Base-by-base conservation (phyloP, 2,329 filamentous ascomycete species). In the Penicillium sp. region DNA sequence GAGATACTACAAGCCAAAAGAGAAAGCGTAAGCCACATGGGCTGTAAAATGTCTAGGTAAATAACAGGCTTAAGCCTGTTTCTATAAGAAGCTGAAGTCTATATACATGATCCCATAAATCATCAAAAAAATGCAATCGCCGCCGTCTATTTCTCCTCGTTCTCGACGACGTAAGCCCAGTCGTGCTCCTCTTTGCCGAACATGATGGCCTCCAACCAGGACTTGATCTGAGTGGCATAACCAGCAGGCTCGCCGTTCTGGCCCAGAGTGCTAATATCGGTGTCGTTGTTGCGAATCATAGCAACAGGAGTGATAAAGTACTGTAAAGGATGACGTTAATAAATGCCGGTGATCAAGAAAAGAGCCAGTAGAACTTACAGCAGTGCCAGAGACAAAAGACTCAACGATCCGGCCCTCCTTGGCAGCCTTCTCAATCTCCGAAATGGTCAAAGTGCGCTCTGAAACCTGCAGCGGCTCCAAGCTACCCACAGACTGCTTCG, bases 341-440 rank as follows among this genome's bases (percentile, higher is more conserved):
- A 43, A 52, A 13, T 44, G 41, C 28, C 14, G 18, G 48, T n/a
- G 6, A 9, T 22, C n/a, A 38, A 22, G 10, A 30, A 36, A 28
- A 20, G n/a, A n/a, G n/a, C n/a, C 3, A 33, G 35, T 10, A 30
- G 44, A 20, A 81, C 85, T 78, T 78, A 88, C 86, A 50, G 92
- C 92, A 56, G 92, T 96, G 16, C 92, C 92, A 30, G 88, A 85
- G 7, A 88, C 89, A 67, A 96, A 96, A 1, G 89, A 82, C 75
- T 96, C 92, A 9, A 96, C 70, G 39, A 96, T 71, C 2, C 91
- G 79, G 2, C 89, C 90, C 66, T 96, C 89, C 39, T 80, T 74
- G 24, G 83, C 76, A 1, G 91, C 90, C 66, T 87, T 81, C 25
- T 85, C 68, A 14, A 96, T 72, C 72, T 96, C 91, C 27, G 80